Evolutionary conservation across 805 yeast genomes (phyloP).

Genomic region (Candida succiphila): DNA sequence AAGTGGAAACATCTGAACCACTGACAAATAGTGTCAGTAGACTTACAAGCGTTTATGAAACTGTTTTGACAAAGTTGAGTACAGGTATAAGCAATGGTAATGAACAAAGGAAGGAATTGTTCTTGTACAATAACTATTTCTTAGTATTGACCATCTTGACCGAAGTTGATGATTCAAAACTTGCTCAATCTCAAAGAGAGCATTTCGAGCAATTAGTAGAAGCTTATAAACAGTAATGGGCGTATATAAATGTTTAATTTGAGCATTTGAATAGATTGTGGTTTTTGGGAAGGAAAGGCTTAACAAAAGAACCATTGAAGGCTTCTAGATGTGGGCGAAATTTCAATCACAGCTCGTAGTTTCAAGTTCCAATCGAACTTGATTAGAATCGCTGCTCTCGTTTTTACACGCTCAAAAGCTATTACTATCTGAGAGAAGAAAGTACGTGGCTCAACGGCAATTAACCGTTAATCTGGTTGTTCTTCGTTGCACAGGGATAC

Average conservation of each 20-base stretch:
- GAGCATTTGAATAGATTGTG: too few relatives aligned
- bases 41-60: constrained; percentile 73
- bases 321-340: too few relatives aligned
- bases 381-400: too few relatives aligned
- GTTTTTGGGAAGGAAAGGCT: too few relatives aligned
- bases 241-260: background rate
- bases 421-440: too few relatives aligned
- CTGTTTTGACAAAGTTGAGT: constrained; percentile 61
- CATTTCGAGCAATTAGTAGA: constrained; percentile 13
- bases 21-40: constrained; percentile 58
- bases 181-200: constrained; percentile 5
- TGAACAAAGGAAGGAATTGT: constrained; percentile 50
- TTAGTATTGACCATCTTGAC: constrained; percentile 47
- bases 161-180: constrained; percentile 17
- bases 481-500: too few relatives aligned
- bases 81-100: constrained; percentile 25
- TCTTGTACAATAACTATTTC: constrained; percentile 65
- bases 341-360: too few relatives aligned
- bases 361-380: too few relatives aligned
- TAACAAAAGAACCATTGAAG: too few relatives aligned
- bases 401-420: too few relatives aligned
- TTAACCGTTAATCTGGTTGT: too few relatives aligned
- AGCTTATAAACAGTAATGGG: constrained; percentile 5
- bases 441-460: too few relatives aligned
- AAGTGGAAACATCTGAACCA: constrained; percentile 49